Conservation (phyloP, 352 stramenopile genomes). For the Phytophthora pisi region DNA sequence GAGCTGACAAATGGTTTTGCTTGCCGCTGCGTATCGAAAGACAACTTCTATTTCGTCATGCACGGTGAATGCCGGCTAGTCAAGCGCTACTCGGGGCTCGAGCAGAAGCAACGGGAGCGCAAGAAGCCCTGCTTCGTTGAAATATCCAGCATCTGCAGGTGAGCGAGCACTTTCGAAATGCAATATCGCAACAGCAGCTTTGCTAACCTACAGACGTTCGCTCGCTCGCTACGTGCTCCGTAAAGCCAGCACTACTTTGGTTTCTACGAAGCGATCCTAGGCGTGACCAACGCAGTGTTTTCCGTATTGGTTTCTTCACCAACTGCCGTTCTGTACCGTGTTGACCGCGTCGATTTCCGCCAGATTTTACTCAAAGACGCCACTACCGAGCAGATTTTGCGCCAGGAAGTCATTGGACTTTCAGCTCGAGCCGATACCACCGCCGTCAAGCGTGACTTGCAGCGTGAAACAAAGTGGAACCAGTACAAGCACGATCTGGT, state of each 20-base stretch:
- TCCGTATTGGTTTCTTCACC: constrained; percentile 71
- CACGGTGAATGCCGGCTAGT: constrained; percentile 70
- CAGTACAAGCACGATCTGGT: constrained; percentile 62
- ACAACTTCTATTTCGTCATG: constrained; percentile 69
- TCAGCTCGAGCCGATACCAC: constrained; percentile 43
- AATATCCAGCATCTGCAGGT: constrained; percentile 61
- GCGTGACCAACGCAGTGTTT: constrained; percentile 47
- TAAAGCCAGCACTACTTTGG: constrained; percentile 68
- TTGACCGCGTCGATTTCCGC: constrained; percentile 75
- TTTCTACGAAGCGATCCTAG: constrained; percentile 55
- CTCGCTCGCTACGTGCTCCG: background rate
- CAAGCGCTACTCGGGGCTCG: constrained; percentile 48
- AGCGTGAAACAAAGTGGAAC: constrained; percentile 48
- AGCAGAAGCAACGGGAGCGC: constrained; percentile 13
- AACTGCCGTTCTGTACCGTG: constrained; percentile 59
- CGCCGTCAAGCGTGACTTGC: constrained; percentile 55
- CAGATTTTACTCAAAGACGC: constrained; percentile 66
- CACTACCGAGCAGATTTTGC: constrained; percentile 51
- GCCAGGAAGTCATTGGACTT: constrained; percentile 47
- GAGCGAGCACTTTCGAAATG: background rate
- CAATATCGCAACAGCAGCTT: background rate
- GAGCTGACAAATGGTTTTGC: background rate
- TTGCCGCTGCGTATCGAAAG: constrained; percentile 21
- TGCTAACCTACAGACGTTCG: constrained; percentile 2
- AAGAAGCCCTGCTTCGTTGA: constrained; percentile 56